Evolutionary conservation across 768 basidiomycete species (phyloP).

Genomic region (Trametes cubensis): DNA sequence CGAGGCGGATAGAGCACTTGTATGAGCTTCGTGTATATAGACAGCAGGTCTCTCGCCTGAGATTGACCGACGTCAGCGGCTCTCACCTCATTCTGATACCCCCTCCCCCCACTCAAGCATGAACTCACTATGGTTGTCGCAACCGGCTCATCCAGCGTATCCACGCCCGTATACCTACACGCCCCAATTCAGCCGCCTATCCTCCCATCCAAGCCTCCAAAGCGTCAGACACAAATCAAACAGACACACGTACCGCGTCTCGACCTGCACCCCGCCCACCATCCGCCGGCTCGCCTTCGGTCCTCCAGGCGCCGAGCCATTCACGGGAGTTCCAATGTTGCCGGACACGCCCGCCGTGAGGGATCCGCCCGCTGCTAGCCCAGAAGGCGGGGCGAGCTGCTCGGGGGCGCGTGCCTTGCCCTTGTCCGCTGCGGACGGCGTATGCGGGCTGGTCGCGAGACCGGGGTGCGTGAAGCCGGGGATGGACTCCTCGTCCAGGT

Average conservation of each 20-base stretch:
- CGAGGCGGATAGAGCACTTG: slow-evolving; percentile 90
- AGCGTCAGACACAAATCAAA: background rate
- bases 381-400: slow-evolving; percentile 49
- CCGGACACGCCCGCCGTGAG: slow-evolving; percentile 55
- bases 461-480: slow-evolving; percentile 76
- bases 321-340: slow-evolving; percentile 62
- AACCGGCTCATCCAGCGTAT: slow-evolving; percentile 93
- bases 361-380: slow-evolving; percentile 37
- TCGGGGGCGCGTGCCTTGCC: slow-evolving; percentile 70
- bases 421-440: slow-evolving; percentile 54
- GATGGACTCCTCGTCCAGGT: slow-evolving; percentile 79
- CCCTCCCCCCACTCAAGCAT: slow-evolving; percentile 17
- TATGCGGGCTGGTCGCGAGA: slow-evolving; percentile 39
- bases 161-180: slow-evolving; percentile 72
- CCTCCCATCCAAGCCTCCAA: background rate
- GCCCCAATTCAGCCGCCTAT: background rate
- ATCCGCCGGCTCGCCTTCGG: slow-evolving; percentile 57
- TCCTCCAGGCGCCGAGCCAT: slow-evolving; percentile 34
- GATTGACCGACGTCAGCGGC: background rate
- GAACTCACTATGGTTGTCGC: slow-evolving; percentile 81
- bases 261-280: slow-evolving; percentile 85
- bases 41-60: slow-evolving; percentile 87
- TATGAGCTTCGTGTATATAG: slow-evolving; percentile 89
- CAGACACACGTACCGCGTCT: slow-evolving; percentile 67
- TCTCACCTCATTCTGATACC: slow-evolving; percentile 2